A percentile compares a stretch with the other conserved stretches of the same genome.
phyloP scores from a whole-genome alignment of 2,329 filamentous ascomycete genomes.

The Paraphoma chrysanthemicola region DNA sequence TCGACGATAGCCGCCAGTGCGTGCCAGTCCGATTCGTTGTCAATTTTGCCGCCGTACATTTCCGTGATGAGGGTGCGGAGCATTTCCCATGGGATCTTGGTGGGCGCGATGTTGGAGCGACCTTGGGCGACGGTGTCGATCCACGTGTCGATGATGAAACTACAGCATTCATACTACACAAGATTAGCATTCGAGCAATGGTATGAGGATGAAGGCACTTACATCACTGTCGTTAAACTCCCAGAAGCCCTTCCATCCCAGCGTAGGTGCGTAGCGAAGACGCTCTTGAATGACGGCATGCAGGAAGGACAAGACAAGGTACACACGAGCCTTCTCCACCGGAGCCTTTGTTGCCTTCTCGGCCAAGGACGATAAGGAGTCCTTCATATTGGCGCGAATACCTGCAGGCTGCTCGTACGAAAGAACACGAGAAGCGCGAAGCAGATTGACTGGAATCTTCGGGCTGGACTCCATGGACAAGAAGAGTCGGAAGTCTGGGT shows the following conservation, averaged over 20 bases:
- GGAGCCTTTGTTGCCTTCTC: constrained; percentile 79
- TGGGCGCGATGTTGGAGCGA: constrained; percentile 89
- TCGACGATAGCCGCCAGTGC: constrained; percentile 76
- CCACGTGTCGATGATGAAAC: constrained; percentile 96
- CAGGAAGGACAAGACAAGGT: constrained; percentile 89
- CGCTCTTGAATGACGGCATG: constrained; percentile 96
- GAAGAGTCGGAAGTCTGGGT: constrained; percentile 92
- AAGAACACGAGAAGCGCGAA: constrained; percentile 89
- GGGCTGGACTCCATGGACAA: constrained; percentile 96
- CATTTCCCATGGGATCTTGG: constrained; percentile 97
- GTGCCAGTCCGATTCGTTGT: constrained; percentile 83
- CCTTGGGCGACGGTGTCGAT: constrained; percentile 81
- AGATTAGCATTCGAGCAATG: constrained; percentile 37
- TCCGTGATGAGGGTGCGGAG: constrained; percentile 88
- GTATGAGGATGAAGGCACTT: constrained; percentile 57
- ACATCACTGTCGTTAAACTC: constrained; percentile 99
- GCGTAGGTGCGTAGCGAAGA: constrained; percentile 87
- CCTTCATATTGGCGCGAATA: constrained; percentile 97
- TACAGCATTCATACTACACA: constrained; percentile 89
- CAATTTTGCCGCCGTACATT: constrained; percentile 98
- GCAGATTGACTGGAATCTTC: constrained; percentile 95
- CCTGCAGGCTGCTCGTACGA: constrained; percentile 99
- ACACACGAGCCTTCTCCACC: constrained; percentile 88
- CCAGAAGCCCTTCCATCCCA: constrained; percentile 99
- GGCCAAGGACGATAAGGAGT: constrained; percentile 85